Evolutionary conservation across 2,329 filamentous ascomycete species (phyloP), one percentile per base, ranked within the genome.

Genomic region (Rutstroemia sydowiana): DNA sequence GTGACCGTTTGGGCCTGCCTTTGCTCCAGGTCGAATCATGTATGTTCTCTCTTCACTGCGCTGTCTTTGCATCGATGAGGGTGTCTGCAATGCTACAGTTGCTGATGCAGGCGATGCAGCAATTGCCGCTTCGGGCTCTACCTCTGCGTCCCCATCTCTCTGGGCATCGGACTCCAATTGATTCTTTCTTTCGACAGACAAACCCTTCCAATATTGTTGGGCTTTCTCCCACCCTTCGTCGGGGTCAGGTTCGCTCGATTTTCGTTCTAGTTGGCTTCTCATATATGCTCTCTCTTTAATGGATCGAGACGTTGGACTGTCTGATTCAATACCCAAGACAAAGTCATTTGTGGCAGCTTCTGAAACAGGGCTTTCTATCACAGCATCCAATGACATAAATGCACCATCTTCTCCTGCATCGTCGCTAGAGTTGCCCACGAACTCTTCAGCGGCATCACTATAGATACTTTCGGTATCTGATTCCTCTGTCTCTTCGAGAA

Each of bases 381-480:
- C 78, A 10, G 87, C 87, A 66, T 90, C 77, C 7, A 91, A 73
- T 4, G 85, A 90, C 62, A 81, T 74, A 61, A 88, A 91, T 0
- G 84, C 86, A 43, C 79, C 78, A 2, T 76, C 77, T 36, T 85
- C 82, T 3, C 75, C 63, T 13, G 21, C 6, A 16, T 44, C 41
- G 8, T 88, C 82, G n/a, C 34, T 37, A 18, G 6, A 6, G 34
- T 37, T 37, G n/a, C n/a, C n/a, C 0, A 79, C 79, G 0, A 85
- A 70, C 55, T 89, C 84, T 67, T 91, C 87, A 49, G 84, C 84
- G 1, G 87, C 87, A 67, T 91, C 87, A 57, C 84, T 88, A 64
- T 88, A 91, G 21, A 87, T 75, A 55, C 78, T 84, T 45, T 70
- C 72, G 13, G 70, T 70, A 51, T 82, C 79, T 3, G 71, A 70